Evolutionary conservation across 2,329 filamentous ascomycete species (phyloP).

Genomic region (Botrytis fragariae): DNA sequence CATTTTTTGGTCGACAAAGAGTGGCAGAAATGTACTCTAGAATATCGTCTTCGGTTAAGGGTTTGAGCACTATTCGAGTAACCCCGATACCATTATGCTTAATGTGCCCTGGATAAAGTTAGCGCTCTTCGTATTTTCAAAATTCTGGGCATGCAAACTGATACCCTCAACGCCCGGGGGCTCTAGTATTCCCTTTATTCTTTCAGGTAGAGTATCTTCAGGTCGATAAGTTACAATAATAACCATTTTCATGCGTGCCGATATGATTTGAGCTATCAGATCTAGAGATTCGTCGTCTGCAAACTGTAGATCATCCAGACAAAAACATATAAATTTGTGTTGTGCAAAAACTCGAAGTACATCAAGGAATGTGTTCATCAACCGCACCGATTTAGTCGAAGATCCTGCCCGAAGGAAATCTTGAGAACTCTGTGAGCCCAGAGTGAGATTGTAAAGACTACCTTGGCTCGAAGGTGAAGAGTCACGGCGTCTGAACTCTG

Average conservation of each 20-base stretch:
- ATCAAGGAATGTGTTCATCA: conserved; percentile 87
- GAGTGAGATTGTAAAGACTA: conserved; percentile 28
- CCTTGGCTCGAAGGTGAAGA: conserved; percentile 33
- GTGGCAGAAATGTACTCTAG: conserved; percentile 79
- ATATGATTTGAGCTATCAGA: conserved; percentile 76
- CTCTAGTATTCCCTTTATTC: conserved; percentile 53
- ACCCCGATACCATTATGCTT: conserved; percentile 52
- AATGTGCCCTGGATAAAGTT: conserved; percentile 33
- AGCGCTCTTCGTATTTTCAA: conserved; percentile 24
- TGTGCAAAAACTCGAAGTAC: conserved; percentile 77
- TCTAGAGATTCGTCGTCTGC: conserved; percentile 86
- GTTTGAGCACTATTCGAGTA: conserved; percentile 68
- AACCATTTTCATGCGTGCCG: conserved; percentile 71
- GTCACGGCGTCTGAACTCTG: conserved; percentile 32
- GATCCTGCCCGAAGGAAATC: conserved; percentile 59
- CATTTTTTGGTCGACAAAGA: conserved; percentile 69
- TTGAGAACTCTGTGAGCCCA: conserved; percentile 53
- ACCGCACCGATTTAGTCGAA: conserved; percentile 64
- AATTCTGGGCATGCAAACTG: conserved; percentile 33
- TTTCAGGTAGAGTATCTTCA: conserved; percentile 59
- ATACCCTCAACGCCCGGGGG: conserved; percentile 54
- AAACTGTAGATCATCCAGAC: conserved; percentile 79
- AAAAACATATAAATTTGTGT: conserved; percentile 81
- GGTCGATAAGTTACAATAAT: conserved; percentile 71
- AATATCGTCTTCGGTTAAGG: conserved; percentile 77